These are phyloP conservation scores for Solanum verrucosum DNA, from an alignment of 257 asterid genomes.

Conservation along the genomic window DNA sequence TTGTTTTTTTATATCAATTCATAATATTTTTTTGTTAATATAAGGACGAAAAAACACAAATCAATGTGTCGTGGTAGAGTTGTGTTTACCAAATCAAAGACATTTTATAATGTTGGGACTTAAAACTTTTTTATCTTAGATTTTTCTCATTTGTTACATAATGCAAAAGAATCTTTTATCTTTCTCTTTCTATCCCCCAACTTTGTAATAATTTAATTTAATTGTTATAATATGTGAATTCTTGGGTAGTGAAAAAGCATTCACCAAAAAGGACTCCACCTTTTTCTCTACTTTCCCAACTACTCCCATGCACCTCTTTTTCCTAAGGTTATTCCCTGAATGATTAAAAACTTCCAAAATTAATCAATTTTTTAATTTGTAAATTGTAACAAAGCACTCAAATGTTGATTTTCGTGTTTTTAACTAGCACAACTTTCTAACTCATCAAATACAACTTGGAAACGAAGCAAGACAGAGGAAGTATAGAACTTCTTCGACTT, in stretches of 20 bases:
- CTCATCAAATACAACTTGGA: not conserved
- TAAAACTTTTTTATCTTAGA: not conserved
- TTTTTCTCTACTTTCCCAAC: slow-evolving; percentile 5
- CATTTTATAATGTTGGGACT: not conserved
- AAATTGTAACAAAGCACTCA: not conserved
- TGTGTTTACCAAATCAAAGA: not conserved
- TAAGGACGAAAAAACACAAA: not conserved
- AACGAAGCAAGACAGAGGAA: not conserved
- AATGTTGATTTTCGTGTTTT: not conserved
- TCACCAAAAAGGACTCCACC: not conserved
- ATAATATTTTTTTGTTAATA: not conserved
- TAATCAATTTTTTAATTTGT: not conserved
- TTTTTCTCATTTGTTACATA: not conserved
- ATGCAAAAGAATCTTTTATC: not conserved
- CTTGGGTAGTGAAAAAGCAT: slow-evolving; percentile 2
- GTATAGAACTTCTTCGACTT: not conserved
- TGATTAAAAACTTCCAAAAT: slow-evolving; percentile 1
- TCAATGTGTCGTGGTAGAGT: not conserved
- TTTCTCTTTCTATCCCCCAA: not conserved
- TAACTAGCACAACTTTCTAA: not conserved
- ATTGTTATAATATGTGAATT: not conserved
- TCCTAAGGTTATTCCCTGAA: not conserved
- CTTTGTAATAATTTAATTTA: not conserved
- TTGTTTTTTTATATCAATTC: not conserved
- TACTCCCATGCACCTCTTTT: slow-evolving; percentile 1